phyloP scores from a whole-genome alignment of 345 rosid genomes.

The Ceriops tagal region DNA sequence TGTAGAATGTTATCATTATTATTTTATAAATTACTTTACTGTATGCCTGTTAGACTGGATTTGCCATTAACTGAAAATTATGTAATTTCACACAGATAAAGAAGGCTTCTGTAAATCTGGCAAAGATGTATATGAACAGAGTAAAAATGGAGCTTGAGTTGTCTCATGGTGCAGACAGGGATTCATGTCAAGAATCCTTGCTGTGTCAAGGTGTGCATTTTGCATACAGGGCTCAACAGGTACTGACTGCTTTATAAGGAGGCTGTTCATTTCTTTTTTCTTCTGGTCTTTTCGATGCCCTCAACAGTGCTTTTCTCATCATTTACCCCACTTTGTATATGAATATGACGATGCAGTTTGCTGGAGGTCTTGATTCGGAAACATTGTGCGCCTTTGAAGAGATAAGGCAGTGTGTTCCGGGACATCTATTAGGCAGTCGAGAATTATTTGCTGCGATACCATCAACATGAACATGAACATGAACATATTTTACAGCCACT shows the following conservation, averaged over 20 bases:
- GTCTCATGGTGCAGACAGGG: slow-evolving; percentile 52
- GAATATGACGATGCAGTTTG: slow-evolving; percentile 45
- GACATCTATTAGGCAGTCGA: slow-evolving; percentile 43
- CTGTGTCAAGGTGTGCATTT: slow-evolving; percentile 80
- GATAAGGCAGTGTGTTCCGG: slow-evolving; percentile 62
- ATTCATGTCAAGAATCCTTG: slow-evolving; percentile 63
- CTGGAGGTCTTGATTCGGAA: slow-evolving; percentile 85
- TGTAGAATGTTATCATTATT: not conserved
- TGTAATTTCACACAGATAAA: slow-evolving; percentile 54
- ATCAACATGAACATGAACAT: slow-evolving; percentile 28
- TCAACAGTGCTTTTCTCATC: not conserved
- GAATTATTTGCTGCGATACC: slow-evolving; percentile 51
- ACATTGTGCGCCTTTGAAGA: slow-evolving; percentile 77
- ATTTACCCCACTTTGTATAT: not conserved
- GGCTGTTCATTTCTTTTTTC: too few relatives aligned
- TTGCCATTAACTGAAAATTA: slow-evolving; percentile 3
- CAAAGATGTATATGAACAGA: slow-evolving; percentile 69
- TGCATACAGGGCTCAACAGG: slow-evolving; percentile 81
- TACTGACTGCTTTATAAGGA: slow-evolving; percentile 25
- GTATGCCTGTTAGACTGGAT: not conserved
- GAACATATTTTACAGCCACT: too few relatives aligned
- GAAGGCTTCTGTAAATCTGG: slow-evolving; percentile 65
- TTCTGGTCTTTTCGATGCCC: not conserved
- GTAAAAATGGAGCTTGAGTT: slow-evolving; percentile 68
- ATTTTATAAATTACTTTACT: too few relatives aligned